These are phyloP conservation scores for Stenogyne calaminthoides DNA, from an alignment of 305 asterid species.

Conservation along the genomic window DNA sequence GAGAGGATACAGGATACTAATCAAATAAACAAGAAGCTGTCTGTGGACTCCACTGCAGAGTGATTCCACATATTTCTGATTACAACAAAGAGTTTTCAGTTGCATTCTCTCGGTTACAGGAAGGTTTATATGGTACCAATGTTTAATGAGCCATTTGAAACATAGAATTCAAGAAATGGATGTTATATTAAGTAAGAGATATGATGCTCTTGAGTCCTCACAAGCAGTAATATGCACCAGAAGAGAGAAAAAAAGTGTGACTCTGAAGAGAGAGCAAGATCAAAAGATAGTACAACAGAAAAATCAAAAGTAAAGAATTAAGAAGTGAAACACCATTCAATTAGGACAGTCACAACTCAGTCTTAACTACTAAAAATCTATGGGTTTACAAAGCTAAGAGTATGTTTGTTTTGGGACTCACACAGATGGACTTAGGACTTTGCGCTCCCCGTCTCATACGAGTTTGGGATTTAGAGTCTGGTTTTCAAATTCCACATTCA, in stretches of 20 bases:
- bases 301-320: neutral
- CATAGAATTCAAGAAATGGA: conserved; percentile 16
- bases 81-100: neutral
- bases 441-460: too few relatives aligned
- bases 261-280: conserved; percentile 3
- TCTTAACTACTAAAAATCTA: conserved; percentile 2
- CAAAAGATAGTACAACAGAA: neutral
- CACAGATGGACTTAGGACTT: too few relatives aligned
- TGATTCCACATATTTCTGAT: conserved; percentile 20
- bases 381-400: conserved; percentile 2
- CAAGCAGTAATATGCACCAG: conserved; percentile 24
- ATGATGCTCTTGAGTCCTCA: conserved; percentile 14
- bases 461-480: too few relatives aligned
- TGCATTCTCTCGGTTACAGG: conserved; percentile 21
- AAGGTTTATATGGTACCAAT: conserved; percentile 17
- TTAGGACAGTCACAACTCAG: conserved; percentile 25
- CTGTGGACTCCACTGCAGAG: conserved; percentile 9
- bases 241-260: conserved; percentile 15
- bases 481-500: too few relatives aligned
- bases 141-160: conserved; percentile 22
- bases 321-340: conserved; percentile 19
- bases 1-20: conserved; percentile 14
- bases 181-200: conserved; percentile 10
- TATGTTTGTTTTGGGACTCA: too few relatives aligned
- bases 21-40: neutral